A percentile compares a stretch with the other conserved stretches of the same genome.
Conservation (phyloP, 1,284 basidiomycete species). For the Amylostereum areolatum region DNA sequence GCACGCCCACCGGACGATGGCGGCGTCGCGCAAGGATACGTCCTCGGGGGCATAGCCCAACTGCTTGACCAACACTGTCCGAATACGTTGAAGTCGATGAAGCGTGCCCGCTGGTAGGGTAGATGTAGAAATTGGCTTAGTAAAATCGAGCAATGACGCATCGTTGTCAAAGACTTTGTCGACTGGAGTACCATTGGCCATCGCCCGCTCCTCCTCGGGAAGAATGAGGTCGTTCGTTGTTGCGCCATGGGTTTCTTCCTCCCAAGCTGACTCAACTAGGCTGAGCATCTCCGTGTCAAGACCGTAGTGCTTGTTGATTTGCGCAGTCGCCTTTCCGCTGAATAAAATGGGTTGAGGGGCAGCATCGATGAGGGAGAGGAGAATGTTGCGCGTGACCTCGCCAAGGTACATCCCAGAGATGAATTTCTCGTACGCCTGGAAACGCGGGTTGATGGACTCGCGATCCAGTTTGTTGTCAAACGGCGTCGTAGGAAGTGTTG, state of each 20-base stretch:
- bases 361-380: conserved; percentile 84
- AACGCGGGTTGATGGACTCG: conserved; percentile 88
- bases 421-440: conserved; percentile 97
- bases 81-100: conserved; percentile 44
- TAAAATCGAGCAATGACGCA: conserved; percentile 9
- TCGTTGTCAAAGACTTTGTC: too few species aligned
- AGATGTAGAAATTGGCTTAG: conserved; percentile 2
- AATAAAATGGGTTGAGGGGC: conserved; percentile 71
- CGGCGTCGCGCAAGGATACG: conserved; percentile 63
- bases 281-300: conserved; percentile 93
- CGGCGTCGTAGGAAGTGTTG: conserved; percentile 85
- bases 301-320: conserved; percentile 87
- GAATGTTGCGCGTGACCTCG: conserved; percentile 84
- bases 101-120: conserved; percentile 4
- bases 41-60: conserved; percentile 44
- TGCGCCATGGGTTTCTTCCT: conserved; percentile 28
- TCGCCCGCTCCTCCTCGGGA: not conserved
- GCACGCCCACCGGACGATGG: conserved; percentile 79
- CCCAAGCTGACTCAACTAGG: conserved; percentile 74
- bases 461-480: conserved; percentile 93
- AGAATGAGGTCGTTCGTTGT: conserved; percentile 6
- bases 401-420: conserved; percentile 99
- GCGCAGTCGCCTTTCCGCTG: conserved; percentile 65
- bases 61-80: conserved; percentile 53
- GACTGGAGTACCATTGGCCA: too few species aligned